A percentile compares a stretch with the other conserved stretches of the same genome.
phyloP scores from a whole-genome alignment of 2,329 filamentous ascomycete species.

The Aspergillus fructus region DNA sequence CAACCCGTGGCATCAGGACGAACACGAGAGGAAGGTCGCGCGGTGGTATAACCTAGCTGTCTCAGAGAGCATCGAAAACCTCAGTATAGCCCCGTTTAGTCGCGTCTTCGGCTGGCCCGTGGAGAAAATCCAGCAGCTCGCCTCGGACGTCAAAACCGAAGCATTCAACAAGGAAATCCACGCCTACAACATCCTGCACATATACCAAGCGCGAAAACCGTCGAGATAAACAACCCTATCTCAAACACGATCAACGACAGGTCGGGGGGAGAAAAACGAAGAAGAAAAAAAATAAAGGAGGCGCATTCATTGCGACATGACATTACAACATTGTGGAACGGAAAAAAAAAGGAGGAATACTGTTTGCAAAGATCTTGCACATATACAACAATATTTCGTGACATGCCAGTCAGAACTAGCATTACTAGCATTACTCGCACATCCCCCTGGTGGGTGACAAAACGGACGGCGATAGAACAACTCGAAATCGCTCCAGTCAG shows the following conservation, averaged over 20 bases:
- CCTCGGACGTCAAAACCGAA: slow-evolving; percentile 64
- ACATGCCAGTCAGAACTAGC: background rate
- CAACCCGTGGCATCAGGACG: slow-evolving; percentile 69
- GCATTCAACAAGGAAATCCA: slow-evolving; percentile 67
- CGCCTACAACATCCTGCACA: slow-evolving; percentile 62
- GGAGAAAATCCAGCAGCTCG: slow-evolving; percentile 63
- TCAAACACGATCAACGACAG: background rate
- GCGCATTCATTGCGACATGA: too few species aligned
- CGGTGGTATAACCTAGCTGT: slow-evolving; percentile 82
- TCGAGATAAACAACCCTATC: slow-evolving; percentile 3
- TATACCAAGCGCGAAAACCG: slow-evolving; percentile 45
- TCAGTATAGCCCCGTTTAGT: slow-evolving; percentile 72
- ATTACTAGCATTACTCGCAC: background rate
- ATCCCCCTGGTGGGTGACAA: background rate
- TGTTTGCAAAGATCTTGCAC: background rate
- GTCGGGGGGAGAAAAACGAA: background rate
- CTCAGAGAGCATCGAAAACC: slow-evolving; percentile 68
- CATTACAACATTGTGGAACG: background rate
- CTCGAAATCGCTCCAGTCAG: background rate
- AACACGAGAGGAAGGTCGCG: slow-evolving; percentile 66
- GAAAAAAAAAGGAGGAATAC: background rate
- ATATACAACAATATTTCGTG: background rate
- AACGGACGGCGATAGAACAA: background rate
- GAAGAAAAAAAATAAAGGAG: background rate
- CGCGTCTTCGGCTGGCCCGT: slow-evolving; percentile 61